phyloP scores from a whole-genome alignment of 441 rosid genomes.

The Euphorbia corollata region DNA sequence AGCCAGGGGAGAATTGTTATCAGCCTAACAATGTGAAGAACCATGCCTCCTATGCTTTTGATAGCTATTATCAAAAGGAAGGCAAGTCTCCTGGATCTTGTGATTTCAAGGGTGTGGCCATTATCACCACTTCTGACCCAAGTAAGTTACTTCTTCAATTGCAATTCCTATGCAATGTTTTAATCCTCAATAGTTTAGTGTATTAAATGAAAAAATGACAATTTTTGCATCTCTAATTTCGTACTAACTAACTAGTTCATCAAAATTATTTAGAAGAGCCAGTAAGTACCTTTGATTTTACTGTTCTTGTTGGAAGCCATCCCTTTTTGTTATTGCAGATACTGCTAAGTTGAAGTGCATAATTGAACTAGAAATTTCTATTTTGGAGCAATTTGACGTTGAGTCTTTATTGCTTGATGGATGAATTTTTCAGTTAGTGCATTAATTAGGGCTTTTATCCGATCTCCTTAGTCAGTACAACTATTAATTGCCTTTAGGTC shows the following conservation, averaged over 20 bases:
- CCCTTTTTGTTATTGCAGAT: not conserved
- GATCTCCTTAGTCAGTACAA: not conserved
- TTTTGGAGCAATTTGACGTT: not conserved
- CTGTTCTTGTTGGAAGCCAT: conserved; percentile 5
- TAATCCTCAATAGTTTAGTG: not conserved
- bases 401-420: not conserved
- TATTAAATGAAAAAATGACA: not conserved
- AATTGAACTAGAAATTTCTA: not conserved
- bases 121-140: conserved; percentile 91
- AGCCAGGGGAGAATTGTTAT: conserved; percentile 87
- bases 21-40: conserved; percentile 79
- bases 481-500: conserved; percentile 11
- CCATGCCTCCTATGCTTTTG: conserved; percentile 90
- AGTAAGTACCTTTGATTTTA: not conserved
- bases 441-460: too few species aligned
- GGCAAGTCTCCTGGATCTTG: conserved; percentile 72
- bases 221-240: conserved; percentile 2
- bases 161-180: too few species aligned
- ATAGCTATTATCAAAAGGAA: conserved; percentile 90
- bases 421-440: not conserved
- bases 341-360: not conserved
- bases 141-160: conserved; percentile 43
- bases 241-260: conserved; percentile 6
- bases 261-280: not conserved
- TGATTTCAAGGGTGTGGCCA: conserved; percentile 93